Conservation (phyloP, 1,139 yeast genomes). For the Kazachstania sp. region DNA sequence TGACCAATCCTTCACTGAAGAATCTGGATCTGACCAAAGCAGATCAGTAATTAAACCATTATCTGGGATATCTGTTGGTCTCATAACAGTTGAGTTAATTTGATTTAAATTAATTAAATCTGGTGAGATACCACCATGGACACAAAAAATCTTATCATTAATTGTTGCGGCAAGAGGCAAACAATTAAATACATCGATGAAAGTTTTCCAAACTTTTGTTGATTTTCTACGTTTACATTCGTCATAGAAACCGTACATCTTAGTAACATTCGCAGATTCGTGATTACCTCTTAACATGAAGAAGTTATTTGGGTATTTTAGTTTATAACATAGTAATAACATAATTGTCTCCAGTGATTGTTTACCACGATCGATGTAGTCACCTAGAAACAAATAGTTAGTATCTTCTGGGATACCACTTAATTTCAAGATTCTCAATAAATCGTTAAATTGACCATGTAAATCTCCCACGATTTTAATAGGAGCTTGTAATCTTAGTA, state of each 20-base stretch:
- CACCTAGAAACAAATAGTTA: conserved; percentile 73
- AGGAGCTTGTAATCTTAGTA: conserved; percentile 70
- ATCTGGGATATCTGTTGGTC: conserved; percentile 88
- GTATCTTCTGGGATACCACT: conserved; percentile 79
- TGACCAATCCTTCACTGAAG: conserved; percentile 60
- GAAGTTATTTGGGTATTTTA: conserved; percentile 75
- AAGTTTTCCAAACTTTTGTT: conserved; percentile 62
- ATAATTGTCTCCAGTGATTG: conserved; percentile 75
- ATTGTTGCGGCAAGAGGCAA: conserved; percentile 82
- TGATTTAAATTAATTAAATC: conserved; percentile 56
- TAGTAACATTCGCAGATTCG: conserved; percentile 75
- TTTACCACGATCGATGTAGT: conserved; percentile 80
- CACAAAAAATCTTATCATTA: conserved; percentile 77
- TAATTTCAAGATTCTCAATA: conserved; percentile 61
- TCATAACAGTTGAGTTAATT: conserved; percentile 50
- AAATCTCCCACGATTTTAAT: conserved; percentile 83
- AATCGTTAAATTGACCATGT: conserved; percentile 76
- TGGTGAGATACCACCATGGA: conserved; percentile 86
- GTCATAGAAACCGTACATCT: conserved; percentile 80
- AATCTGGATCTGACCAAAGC: conserved; percentile 84
- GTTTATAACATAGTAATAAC: conserved; percentile 62
- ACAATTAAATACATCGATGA: conserved; percentile 77
- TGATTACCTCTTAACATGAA: conserved; percentile 81
- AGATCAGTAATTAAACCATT: conserved; percentile 73
- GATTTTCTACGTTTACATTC: conserved; percentile 73